A percentile compares a stretch with the other conserved stretches of the same genome.
Conservation (phyloP, 768 basidiomycete genomes). For the Lactarius indigo region DNA sequence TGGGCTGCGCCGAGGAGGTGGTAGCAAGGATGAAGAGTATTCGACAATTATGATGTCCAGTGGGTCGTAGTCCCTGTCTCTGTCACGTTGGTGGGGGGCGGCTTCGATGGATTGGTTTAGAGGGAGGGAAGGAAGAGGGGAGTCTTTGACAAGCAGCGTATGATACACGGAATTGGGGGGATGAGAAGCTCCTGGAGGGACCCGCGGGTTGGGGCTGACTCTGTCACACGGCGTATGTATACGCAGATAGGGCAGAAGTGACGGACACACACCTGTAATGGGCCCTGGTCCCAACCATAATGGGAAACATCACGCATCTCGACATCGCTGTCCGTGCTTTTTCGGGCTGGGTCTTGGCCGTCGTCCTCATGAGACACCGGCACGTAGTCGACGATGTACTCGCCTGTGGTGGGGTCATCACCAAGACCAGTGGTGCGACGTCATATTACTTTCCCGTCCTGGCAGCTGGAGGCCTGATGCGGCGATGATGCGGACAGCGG, state of each 20-base stretch:
- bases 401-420: neutral
- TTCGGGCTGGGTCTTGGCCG: neutral
- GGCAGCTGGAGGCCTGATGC: no score
- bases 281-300: neutral
- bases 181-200: neutral
- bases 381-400: no score
- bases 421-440: no score
- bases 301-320: neutral
- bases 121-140: conserved; percentile 4
- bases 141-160: neutral
- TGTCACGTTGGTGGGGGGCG: neutral
- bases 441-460: no score
- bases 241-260: neutral
- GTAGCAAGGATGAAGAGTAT: neutral
- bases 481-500: no score
- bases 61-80: neutral
- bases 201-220: neutral
- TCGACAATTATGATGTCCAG: conserved; percentile 6
- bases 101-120: neutral
- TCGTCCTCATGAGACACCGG: neutral
- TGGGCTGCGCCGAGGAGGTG: neutral
- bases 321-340: neutral
- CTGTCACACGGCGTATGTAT: conserved; percentile 8
- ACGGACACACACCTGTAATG: conserved; percentile 3
- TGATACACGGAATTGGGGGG: neutral